phyloP scores from a whole-genome alignment of 2,329 filamentous ascomycete species.

The Penicillium frequentans region DNA sequence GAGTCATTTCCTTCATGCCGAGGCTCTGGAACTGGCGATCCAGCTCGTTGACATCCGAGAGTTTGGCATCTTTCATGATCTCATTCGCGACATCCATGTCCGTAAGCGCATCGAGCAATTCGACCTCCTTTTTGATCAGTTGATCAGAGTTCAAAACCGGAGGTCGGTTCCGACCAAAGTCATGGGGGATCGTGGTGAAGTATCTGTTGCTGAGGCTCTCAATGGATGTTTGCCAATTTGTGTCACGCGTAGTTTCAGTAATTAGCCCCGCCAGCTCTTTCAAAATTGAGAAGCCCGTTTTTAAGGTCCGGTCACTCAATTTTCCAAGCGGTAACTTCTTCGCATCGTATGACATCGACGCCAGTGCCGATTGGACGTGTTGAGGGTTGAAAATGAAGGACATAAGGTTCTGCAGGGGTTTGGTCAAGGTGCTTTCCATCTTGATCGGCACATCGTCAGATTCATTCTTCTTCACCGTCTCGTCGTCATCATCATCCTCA shows the following conservation, averaged over 20 bases:
- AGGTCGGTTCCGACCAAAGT: slow-evolving; percentile 71
- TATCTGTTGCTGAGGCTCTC: slow-evolving; percentile 73
- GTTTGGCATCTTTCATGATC: slow-evolving; percentile 69
- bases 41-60: slow-evolving; percentile 61
- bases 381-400: slow-evolving; percentile 79
- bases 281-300: slow-evolving; percentile 71
- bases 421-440: slow-evolving; percentile 58
- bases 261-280: slow-evolving; percentile 72
- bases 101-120: slow-evolving; percentile 74
- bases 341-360: slow-evolving; percentile 46
- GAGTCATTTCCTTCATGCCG: slow-evolving; percentile 73
- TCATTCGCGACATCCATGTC: slow-evolving; percentile 82
- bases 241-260: slow-evolving; percentile 43
- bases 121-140: slow-evolving; percentile 72
- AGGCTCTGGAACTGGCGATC: slow-evolving; percentile 73
- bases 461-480: slow-evolving; percentile 33
- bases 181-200: slow-evolving; percentile 80
- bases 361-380: slow-evolving; percentile 62
- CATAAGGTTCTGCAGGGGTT: slow-evolving; percentile 67
- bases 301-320: slow-evolving; percentile 75
- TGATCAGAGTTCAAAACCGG: slow-evolving; percentile 61
- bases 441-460: slow-evolving; percentile 34
- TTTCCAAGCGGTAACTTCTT: slow-evolving; percentile 81
- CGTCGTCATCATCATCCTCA: slow-evolving; percentile 61
- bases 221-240: slow-evolving; percentile 40